These are phyloP conservation scores for Sistotremastrum suecicum DNA, from an alignment of 768 basidiomycete species.

Conservation along the genomic window DNA sequence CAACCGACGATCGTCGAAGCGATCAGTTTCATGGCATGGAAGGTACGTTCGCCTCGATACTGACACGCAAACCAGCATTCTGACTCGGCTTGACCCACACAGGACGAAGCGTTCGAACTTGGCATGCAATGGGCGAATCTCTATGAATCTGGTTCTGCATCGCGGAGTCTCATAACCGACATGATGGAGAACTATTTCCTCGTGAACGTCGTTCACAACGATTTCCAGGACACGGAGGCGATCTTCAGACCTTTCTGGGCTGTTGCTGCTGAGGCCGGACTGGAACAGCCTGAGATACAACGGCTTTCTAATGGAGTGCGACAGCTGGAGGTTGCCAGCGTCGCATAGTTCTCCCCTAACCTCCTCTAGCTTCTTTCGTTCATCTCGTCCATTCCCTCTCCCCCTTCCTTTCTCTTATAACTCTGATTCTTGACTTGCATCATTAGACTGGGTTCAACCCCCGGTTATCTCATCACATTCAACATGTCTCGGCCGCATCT, in stretches of 20 bases:
- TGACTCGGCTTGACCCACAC: conserved; percentile 1
- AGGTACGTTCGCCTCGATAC: conserved; percentile 31
- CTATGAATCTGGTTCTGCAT: conserved; percentile 64
- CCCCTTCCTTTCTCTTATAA: conserved; percentile 10
- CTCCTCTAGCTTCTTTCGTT: background rate
- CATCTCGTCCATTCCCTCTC: conserved; percentile 13
- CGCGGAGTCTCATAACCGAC: conserved; percentile 59
- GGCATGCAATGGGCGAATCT: conserved; percentile 83
- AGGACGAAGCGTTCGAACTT: conserved; percentile 92
- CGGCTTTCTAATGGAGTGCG: background rate
- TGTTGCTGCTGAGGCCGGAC: conserved; percentile 48
- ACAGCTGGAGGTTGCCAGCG: background rate
- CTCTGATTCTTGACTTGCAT: conserved; percentile 18
- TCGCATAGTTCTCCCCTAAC: background rate
- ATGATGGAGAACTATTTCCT: conserved; percentile 75
- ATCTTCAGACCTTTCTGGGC: conserved; percentile 83
- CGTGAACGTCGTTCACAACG: conserved; percentile 94
- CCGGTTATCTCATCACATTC: conserved; percentile 28
- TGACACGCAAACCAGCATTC: background rate
- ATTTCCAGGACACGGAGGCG: conserved; percentile 72
- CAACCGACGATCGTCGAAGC: conserved; percentile 96
- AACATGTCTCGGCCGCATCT: conserved; percentile 8
- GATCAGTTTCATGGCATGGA: conserved; percentile 98
- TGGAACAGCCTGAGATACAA: conserved; percentile 12
- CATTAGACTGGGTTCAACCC: conserved; percentile 69